Percentiles rank a stretch among this genome's conserved stretches.
Evolutionary conservation across 1,284 basidiomycete species (phyloP).

Genomic region (Sanghuangporus baumii): DNA sequence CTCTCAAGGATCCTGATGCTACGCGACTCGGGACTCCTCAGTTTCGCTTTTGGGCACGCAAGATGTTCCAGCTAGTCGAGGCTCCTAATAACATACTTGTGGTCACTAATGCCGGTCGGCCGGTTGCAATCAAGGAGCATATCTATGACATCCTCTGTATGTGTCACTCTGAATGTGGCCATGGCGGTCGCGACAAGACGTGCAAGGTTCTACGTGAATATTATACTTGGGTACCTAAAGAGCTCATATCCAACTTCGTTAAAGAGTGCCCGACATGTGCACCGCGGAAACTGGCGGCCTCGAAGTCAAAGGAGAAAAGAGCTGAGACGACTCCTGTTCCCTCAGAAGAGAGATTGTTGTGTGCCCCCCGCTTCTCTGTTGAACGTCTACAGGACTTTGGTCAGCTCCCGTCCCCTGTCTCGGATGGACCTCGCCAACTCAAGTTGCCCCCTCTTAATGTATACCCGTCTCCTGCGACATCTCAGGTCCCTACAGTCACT

Average conservation of each 20-base stretch:
- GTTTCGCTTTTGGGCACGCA: slow-evolving; percentile 77
- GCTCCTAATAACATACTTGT: slow-evolving; percentile 29
- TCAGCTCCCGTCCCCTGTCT: not conserved
- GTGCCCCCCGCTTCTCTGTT: slow-evolving; percentile 9
- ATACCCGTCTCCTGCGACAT: not conserved
- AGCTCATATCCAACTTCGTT: slow-evolving; percentile 70
- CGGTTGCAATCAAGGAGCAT: slow-evolving; percentile 69
- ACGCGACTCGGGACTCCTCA: slow-evolving; percentile 47
- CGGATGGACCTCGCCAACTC: not conserved
- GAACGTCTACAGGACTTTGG: slow-evolving; percentile 10
- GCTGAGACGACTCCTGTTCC: slow-evolving; percentile 22
- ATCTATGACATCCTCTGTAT: slow-evolving; percentile 72
- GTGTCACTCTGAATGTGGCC: slow-evolving; percentile 59
- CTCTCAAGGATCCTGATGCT: slow-evolving; percentile 45
- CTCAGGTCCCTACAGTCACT: not conserved
- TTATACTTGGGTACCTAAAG: slow-evolving; percentile 79
- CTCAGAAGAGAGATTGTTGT: slow-evolving; percentile 14
- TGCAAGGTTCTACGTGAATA: slow-evolving; percentile 50
- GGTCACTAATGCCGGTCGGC: slow-evolving; percentile 60
- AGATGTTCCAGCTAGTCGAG: slow-evolving; percentile 60
- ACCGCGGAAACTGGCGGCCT: slow-evolving; percentile 23
- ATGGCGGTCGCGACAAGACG: slow-evolving; percentile 76
- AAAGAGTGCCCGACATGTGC: slow-evolving; percentile 69
- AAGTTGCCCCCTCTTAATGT: not conserved
- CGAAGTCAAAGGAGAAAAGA: slow-evolving; percentile 12